phyloP scores from a whole-genome alignment of 768 basidiomycete species.

The Kwoniella heveanensis region DNA sequence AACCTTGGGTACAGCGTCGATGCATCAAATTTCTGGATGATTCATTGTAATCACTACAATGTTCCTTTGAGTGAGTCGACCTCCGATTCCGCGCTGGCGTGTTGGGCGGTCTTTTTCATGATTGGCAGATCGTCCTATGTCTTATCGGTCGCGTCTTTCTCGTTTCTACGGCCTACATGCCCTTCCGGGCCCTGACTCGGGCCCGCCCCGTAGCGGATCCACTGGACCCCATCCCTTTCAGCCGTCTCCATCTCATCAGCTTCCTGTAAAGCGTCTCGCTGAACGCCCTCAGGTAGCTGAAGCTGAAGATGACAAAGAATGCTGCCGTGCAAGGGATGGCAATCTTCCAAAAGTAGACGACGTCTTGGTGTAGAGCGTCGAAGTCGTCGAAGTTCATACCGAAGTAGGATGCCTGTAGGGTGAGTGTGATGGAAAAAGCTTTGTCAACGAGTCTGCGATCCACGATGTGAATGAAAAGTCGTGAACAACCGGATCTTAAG shows the following conservation, averaged over 20 bases:
- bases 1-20: no score
- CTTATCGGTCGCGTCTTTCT: no score
- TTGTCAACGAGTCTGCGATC: no score
- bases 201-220: not conserved
- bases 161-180: not conserved
- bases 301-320: constrained; percentile 54
- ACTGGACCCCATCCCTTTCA: constrained; percentile 3
- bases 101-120: no score
- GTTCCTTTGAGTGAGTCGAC: no score
- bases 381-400: constrained; percentile 52
- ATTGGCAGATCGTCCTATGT: no score
- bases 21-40: no score
- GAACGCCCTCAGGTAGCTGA: constrained; percentile 34
- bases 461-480: no score
- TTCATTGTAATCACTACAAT: no score
- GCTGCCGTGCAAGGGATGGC: constrained; percentile 43
- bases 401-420: constrained; percentile 42
- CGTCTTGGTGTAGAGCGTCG: constrained; percentile 31
- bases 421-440: no score
- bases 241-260: constrained; percentile 18
- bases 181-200: not conserved
- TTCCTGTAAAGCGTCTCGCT: constrained; percentile 14
- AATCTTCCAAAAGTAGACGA: constrained; percentile 54
- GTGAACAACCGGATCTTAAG: no score
- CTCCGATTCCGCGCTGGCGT: no score